Conservation (phyloP, 371 early-diverging fungal species). For the Mortierella sp. region DNA sequence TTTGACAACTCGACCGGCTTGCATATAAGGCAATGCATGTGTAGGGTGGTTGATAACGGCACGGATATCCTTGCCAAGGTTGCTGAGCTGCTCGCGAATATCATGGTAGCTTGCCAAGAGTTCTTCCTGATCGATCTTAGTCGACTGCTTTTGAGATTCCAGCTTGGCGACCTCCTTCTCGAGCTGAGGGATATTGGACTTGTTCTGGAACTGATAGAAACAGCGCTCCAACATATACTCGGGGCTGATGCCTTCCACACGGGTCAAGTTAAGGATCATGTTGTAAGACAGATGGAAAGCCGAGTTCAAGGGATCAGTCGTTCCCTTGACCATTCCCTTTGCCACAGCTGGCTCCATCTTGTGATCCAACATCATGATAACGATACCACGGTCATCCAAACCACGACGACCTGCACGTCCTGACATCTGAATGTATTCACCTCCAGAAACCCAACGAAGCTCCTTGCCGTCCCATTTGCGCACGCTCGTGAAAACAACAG, state of each 20-base stretch:
- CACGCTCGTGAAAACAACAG: conserved; percentile 98
- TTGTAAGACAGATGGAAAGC: conserved; percentile 99
- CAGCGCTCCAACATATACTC: conserved; percentile 95
- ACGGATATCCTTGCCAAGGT: conserved; percentile 73
- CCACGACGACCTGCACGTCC: conserved; percentile 99
- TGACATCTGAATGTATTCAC: conserved; percentile 99
- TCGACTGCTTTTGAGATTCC: conserved; percentile 63
- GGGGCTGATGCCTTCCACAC: conserved; percentile 97
- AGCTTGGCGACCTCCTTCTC: conserved; percentile 63
- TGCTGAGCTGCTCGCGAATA: conserved; percentile 77
- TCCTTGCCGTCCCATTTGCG: conserved; percentile 98
- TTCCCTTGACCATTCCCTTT: conserved; percentile 91
- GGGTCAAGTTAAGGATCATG: conserved; percentile 98
- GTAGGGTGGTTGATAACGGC: conserved; percentile 86
- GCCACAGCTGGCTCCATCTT: conserved; percentile 96
- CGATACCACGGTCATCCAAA: conserved; percentile 98
- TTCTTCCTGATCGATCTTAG: conserved; percentile 77
- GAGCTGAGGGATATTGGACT: conserved; percentile 83
- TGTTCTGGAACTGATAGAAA: conserved; percentile 98
- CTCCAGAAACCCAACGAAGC: conserved; percentile 90
- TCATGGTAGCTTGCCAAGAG: conserved; percentile 81
- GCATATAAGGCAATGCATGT: conserved; percentile 84
- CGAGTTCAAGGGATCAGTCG: conserved; percentile 92
- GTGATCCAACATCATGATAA: conserved; percentile 97
- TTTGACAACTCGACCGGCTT: conserved; percentile 87